These are phyloP conservation scores for Thuidium tamariscinum DNA, from an alignment of 225 moss, liverwort and hornwort genomes.

Conservation along the genomic window DNA sequence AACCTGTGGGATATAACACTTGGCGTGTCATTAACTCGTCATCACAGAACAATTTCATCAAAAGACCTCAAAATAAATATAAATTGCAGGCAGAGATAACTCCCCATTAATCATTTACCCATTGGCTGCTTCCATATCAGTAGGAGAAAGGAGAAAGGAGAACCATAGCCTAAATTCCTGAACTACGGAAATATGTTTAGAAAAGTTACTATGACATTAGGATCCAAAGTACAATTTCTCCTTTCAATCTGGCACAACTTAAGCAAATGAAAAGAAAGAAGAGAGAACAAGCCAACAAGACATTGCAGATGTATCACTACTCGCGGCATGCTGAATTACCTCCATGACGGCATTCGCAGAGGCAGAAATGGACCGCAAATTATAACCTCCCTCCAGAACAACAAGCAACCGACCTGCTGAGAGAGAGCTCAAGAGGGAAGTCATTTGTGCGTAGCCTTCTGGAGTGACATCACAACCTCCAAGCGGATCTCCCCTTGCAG, in stretches of 20 bases:
- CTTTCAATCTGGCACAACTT: background rate
- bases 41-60: background rate
- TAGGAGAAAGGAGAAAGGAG: background rate
- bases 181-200: background rate
- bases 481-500: constrained; percentile 87
- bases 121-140: background rate
- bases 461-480: constrained; percentile 93
- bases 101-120: background rate
- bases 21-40: background rate
- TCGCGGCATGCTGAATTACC: constrained; percentile 21
- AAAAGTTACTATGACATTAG: background rate
- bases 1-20: constrained; percentile 30
- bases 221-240: background rate
- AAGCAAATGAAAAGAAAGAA: background rate
- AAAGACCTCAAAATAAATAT: background rate
- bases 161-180: background rate
- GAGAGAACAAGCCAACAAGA: background rate
- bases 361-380: constrained; percentile 89
- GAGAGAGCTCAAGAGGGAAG: constrained; percentile 56
- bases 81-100: background rate
- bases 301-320: background rate
- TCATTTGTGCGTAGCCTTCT: constrained; percentile 81
- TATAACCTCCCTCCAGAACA: constrained; percentile 93
- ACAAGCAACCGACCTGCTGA: constrained; percentile 68
- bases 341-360: constrained; percentile 80